Base-by-base conservation (phyloP, 306 rosid genomes). In the Alnus glutinosa region DNA sequence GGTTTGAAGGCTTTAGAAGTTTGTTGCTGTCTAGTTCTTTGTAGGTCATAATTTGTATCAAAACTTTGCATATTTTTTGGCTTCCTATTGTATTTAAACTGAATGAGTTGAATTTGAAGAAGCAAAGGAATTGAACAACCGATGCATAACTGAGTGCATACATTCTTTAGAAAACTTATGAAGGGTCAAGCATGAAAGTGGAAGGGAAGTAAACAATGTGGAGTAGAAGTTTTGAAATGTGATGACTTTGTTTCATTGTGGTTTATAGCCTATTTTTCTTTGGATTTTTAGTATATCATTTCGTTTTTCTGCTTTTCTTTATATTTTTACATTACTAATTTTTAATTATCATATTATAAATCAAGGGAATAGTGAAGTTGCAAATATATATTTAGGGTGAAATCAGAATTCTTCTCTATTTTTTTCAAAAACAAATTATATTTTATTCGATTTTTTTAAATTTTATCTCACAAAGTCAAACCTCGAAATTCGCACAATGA, bases 21-120 rank as follows among this genome's bases (percentile, higher is more conserved):
- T 16, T 39, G 7, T 67, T 42, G 30, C n/a, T 10, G 6, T 3
- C 30, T 18, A 15, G 28, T 66, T 7, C 48, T 63, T 63, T 19
- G 58, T 54, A 5, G 9, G 28, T n/a, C 47, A 34, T 32, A 36
- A 34, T 37, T 64, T 58, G 37, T 58, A 23, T 58, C 36, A 23
- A 58, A 10, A 28, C 34, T 58, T 58, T 9, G n/a, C 46, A 3
- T 64, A 15, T 36, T 64, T 64, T 67, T 67, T 19, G 66, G 36
- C 15, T 18, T n/a, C 10, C 51, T 8, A 48, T 18, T 67, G 51
- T 67, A 67, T 67, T 37, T 42, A 39, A 67, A 42, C 50, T 34
- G 46, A 63, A 63, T 36, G 46, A 34, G 9, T 59, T 59, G 66
- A 59, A 28, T 59, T 59, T 59, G 66, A 59, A 59, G 66, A 59